phyloP scores from a whole-genome alignment of 2,329 filamentous ascomycete species.

The Cladorrhinum sp. region DNA sequence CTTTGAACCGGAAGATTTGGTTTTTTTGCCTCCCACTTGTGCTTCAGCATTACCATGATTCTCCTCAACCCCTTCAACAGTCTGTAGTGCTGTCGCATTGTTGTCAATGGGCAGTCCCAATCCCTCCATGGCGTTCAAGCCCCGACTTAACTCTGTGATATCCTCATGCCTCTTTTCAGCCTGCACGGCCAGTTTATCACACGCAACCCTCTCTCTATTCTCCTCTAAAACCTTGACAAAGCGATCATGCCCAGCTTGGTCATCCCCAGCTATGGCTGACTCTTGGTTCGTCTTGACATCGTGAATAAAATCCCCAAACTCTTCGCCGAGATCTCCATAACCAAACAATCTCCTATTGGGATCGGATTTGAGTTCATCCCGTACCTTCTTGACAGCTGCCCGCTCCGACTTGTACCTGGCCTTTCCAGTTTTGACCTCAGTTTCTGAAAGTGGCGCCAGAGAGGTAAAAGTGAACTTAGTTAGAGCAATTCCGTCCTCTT shows the following conservation, averaged over 20 bases:
- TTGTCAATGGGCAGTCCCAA: no score
- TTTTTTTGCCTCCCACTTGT: no score
- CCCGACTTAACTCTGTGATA: no score
- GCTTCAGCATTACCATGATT: no score
- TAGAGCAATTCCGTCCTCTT: not conserved
- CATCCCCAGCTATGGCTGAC: not conserved
- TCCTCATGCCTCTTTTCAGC: no score
- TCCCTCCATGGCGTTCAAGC: no score
- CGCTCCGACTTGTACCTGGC: not conserved
- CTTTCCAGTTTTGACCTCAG: not conserved
- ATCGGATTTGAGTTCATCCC: not conserved
- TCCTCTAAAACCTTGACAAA: not conserved
- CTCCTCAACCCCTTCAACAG: no score
- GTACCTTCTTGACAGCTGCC: not conserved
- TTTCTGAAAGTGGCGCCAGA: not conserved
- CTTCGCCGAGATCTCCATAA: not conserved
- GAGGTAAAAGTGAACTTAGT: not conserved
- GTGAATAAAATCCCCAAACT: not conserved
- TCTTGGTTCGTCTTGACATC: not conserved
- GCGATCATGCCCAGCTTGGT: not conserved
- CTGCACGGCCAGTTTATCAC: no score
- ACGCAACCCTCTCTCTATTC: not conserved
- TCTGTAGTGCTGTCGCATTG: no score
- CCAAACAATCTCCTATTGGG: not conserved
- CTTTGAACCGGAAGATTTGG: no score